phyloP scores from a whole-genome alignment of 1,284 basidiomycete species.

The Pseudozyma sp. region DNA sequence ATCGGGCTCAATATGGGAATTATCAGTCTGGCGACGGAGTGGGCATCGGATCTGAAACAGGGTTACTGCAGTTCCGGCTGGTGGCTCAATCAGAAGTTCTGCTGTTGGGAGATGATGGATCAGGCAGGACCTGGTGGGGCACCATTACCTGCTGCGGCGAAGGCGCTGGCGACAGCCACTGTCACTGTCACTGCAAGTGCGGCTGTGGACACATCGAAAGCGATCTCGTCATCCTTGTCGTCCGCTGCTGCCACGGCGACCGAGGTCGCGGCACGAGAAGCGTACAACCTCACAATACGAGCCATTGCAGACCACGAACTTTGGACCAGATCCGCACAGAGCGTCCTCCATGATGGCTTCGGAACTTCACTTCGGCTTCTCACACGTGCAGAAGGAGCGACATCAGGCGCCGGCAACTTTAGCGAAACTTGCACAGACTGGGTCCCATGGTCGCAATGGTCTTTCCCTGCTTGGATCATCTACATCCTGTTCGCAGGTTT shows the following conservation, averaged over 20 bases:
- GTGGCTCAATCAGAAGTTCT: slow-evolving; percentile 99
- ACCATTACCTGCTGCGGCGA: slow-evolving; percentile 44
- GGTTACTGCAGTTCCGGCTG: slow-evolving; percentile 96
- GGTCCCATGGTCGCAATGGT: slow-evolving; percentile 88
- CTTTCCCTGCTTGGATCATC: slow-evolving; percentile 80
- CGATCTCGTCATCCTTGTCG: slow-evolving; percentile 3
- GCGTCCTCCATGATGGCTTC: slow-evolving; percentile 74
- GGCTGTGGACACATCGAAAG: slow-evolving; percentile 7
- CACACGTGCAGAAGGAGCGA: slow-evolving; percentile 23
- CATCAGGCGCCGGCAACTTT: slow-evolving; percentile 22
- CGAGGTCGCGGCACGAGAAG: slow-evolving; percentile 1
- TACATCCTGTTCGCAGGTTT: slow-evolving; percentile 85
- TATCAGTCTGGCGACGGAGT: slow-evolving; percentile 95
- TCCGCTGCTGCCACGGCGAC: slow-evolving; percentile 13
- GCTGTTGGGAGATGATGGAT: slow-evolving; percentile 83
- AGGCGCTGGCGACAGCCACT: slow-evolving; percentile 36
- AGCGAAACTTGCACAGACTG: slow-evolving; percentile 87
- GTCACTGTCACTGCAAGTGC: slow-evolving; percentile 31
- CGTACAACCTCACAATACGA: slow-evolving; percentile 34
- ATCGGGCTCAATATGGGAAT: slow-evolving; percentile 94
- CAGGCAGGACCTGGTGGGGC: slow-evolving; percentile 60
- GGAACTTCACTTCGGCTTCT: slow-evolving; percentile 29
- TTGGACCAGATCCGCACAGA: slow-evolving; percentile 28
- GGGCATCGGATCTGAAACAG: slow-evolving; percentile 97
- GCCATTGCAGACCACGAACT: slow-evolving; percentile 20